Evolutionary conservation across 352 stramenopile species (phyloP), one percentile per base, ranked within the genome.

Genomic region (Phytophthora europaea): DNA sequence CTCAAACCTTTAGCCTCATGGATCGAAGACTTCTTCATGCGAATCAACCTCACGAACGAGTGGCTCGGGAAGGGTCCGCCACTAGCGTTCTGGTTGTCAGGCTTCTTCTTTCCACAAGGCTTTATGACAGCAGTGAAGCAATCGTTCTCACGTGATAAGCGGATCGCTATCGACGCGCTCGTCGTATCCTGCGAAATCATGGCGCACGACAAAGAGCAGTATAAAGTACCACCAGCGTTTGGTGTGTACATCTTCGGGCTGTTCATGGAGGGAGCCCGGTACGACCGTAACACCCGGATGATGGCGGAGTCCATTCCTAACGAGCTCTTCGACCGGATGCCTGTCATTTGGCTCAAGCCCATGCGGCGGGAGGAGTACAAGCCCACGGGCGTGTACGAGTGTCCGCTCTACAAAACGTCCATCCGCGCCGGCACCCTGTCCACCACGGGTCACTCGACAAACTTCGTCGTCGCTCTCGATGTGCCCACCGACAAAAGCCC

Each of bases 41-140:
- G 96, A 36, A 91, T 99, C 57, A 76, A 78, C 13, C 90, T 98
- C 55, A 93, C 97, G 18, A 76, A 84, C 26, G 67, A 84, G 3
- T 99, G 96, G 96, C 76, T 98, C 5, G 79, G 83, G 12, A 74
- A 94, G 0, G 94, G 94, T 0, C 91, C 94, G 16, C 90, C 93
- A 4, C 45, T 85, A 8, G 80, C 88, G 10, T 98, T 92, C 72
- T 99, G 96, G 96, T 56, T 99, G n/a, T 92, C 90, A 12, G 94
- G 94, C 0, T 98, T 99, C 76, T 99, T 99, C 81, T 99, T 99
- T 75, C 96, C 95, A 4, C 96, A 98, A 67, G 95, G 94, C 26
- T 99, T 99, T 73, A 97, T 99, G 87, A 99, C 95, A 0, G 95
- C 88, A 12, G 94, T 98, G 6, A 97, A 98, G 80, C 96, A 99